Evolutionary conservation across 768 basidiomycete genomes (phyloP), one percentile per base, ranked within the genome.

Genomic region (Neoboletus subvelutipes): DNA sequence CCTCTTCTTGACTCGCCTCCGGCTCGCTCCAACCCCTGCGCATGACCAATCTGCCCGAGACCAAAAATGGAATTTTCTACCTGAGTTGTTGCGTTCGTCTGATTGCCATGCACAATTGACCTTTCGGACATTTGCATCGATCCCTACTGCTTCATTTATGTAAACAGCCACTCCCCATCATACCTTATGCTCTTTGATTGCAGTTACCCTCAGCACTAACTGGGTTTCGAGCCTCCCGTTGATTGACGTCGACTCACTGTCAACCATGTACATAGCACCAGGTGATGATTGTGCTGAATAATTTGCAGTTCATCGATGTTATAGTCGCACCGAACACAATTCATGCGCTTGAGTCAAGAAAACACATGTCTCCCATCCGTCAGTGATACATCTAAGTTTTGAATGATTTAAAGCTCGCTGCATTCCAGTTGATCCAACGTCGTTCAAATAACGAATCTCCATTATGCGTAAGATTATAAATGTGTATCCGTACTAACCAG

Each of bases 401-500:
- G 34, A 39, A 40, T 41, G 36, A n/a, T n/a, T n/a, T n/a, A n/a
- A n/a, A n/a, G n/a, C n/a, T n/a, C n/a, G n/a, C n/a, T 24, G 6
- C 22, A 37, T 20, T 36, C 29, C 41, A 34, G 18, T 34, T 18
- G n/a, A 39, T 33, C 15, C 47, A 33, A 58, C 34, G 31, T 43
- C 20, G 28, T 55, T 26, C 42, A 45, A 53, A 48, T 54, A 41
- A 31, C 13, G 18, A 50, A 46, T 58, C 33, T 54, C 28, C 47
- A 71, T 67, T 69, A 69, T 29, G 52, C 37, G 33, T 64, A 41
- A 50, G 39, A 63, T 68, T 59, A 58, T 72, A 28, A 66, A 45
- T 53, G 59, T 66, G 55, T 56, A 34, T 55, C 7, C 50, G 59
- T 55, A 58, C 58, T 63, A 48, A 55, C 52, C 47, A 57, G 37